phyloP scores from a whole-genome alignment of 768 basidiomycete species.

The Rhodosporidiobolus sp. region DNA sequence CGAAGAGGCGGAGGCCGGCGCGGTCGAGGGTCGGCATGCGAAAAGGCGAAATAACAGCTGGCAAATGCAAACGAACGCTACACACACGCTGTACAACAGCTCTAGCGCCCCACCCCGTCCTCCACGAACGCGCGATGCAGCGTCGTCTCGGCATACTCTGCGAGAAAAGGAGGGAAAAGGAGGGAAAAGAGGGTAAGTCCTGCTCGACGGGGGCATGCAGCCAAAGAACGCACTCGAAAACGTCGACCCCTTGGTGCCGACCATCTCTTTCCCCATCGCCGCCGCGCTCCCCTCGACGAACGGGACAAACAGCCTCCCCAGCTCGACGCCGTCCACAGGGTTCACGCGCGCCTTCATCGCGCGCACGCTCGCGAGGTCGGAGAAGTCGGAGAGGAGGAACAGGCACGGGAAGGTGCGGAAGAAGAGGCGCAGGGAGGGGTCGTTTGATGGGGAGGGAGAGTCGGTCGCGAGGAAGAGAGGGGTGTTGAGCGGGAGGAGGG shows the following conservation, averaged over 20 bases:
- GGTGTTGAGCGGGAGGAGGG: conserved; percentile 53
- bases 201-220: no score
- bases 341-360: conserved; percentile 51
- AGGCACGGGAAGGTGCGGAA: conserved; percentile 61
- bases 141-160: conserved; percentile 8
- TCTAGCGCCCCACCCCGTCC: no score
- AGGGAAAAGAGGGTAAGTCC: neutral
- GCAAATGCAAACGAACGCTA: no score
- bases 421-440: conserved; percentile 55
- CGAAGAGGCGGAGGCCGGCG: no score
- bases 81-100: no score
- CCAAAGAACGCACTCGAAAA: neutral
- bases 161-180: neutral
- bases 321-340: conserved; percentile 53
- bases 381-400: conserved; percentile 59
- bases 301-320: conserved; percentile 58
- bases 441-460: conserved; percentile 49
- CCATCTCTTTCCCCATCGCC: conserved; percentile 43
- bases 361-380: conserved; percentile 22
- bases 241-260: conserved; percentile 18
- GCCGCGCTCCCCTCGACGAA: conserved; percentile 68
- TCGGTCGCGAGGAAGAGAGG: conserved; percentile 68
- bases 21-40: no score
- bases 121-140: neutral
- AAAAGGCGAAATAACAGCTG: no score